Evolutionary conservation across 495 filamentous ascomycete genomes (phyloP), one percentile per base, ranked within the genome.

Genomic region (Penicillium malachiteum): DNA sequence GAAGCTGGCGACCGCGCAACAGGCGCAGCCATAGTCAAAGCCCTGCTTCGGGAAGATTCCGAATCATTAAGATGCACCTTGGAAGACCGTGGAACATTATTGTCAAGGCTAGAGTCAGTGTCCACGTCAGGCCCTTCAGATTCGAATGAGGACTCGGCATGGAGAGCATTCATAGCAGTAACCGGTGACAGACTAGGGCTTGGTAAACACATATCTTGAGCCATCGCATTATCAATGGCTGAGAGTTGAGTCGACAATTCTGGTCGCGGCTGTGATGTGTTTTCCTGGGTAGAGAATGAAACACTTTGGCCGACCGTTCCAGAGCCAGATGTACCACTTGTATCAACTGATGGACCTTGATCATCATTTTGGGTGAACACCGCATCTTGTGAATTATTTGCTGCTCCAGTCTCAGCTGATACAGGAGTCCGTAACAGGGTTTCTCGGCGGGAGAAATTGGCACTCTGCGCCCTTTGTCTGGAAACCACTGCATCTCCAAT

Each of bases 171-270:
- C 56, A 90, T 84, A 32, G 91, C 89, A 21, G 92, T 86, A 35
- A 96, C 93, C 1, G 94, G 94, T 16, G 95, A 97, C 44, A 97
- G 75, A 58, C 94, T 92, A 37, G 94, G 94, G 65, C 94, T 97
- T 33, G 95, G 95, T 47, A 99, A 77, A 67, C 91, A 97, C 57
- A 89, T 89, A 71, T 96, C 92, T 67, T 94, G 89, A 26, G 84
- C 83, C 31, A 84, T 83, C 2, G 85, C 84, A 63, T 86, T 88
- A 50, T 78, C 75, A 48, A 79, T 63, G 26, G 64, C 68, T 5
- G 70, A 67, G 7, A 71, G 54, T 35, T 70, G 70, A n/a, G 72
- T 64, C 2, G 58, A 33, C 8, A 62, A 57, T n/a, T 70, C 71
- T 10, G 63, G 58, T 30, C 48, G 54, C 7, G 56, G 57, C 50